A percentile compares a stretch with the other conserved stretches of the same genome.
Evolutionary conservation across 202 grass and related monocot genomes (phyloP).

Genomic region (Panicum virgatum): DNA sequence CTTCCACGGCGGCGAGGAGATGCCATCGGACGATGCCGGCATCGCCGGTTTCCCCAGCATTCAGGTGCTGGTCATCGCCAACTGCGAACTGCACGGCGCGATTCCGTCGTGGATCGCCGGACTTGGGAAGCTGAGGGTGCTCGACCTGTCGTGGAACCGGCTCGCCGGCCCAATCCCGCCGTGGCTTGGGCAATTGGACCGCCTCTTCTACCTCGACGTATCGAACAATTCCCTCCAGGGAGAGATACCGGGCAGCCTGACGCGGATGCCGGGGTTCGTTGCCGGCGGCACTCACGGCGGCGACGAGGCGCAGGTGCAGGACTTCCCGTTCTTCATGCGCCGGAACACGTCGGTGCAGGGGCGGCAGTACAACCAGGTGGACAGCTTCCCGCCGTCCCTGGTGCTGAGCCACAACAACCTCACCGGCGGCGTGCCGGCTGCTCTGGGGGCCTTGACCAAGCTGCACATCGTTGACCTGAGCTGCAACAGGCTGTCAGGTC

Average conservation of each 20-base stretch:
- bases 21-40: constrained; percentile 44
- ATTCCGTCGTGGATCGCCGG: constrained; percentile 65
- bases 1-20: constrained; percentile 57
- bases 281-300: background rate
- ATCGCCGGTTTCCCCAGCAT: constrained; percentile 61
- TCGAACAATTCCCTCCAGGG: constrained; percentile 79
- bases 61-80: constrained; percentile 73
- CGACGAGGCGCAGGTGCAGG: background rate
- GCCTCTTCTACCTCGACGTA: constrained; percentile 83
- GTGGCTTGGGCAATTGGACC: constrained; percentile 57
- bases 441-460: constrained; percentile 12
- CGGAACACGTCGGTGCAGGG: constrained; percentile 37
- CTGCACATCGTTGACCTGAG: constrained; percentile 50
- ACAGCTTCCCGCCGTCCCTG: constrained; percentile 53
- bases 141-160: constrained; percentile 88
- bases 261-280: constrained; percentile 46
- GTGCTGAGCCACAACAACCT: constrained; percentile 43
- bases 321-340: constrained; percentile 62
- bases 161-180: constrained; percentile 56
- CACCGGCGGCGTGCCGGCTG: constrained; percentile 33
- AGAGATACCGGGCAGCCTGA: constrained; percentile 51
- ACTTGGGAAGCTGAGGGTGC: constrained; percentile 51
- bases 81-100: constrained; percentile 58
- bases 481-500: constrained; percentile 44
- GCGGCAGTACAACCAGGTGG: constrained; percentile 56